These are phyloP conservation scores for Calamus simplicifolius DNA, from an alignment of 176 grass and related monocot species.

Conservation along the genomic window DNA sequence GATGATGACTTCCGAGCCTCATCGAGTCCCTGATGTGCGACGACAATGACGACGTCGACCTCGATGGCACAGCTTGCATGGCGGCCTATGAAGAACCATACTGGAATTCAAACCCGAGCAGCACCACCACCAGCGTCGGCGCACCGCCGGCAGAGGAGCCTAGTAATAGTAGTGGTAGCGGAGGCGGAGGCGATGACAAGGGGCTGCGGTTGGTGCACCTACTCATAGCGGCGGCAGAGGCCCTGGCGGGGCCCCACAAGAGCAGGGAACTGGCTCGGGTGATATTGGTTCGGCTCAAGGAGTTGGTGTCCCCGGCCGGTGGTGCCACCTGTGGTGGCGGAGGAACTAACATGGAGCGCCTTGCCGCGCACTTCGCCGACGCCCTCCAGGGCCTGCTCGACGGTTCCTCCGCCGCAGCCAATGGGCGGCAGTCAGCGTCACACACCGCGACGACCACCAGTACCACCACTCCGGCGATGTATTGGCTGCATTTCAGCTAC, in stretches of 20 bases:
- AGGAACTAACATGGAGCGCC: conserved; percentile 63
- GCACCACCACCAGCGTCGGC: conserved; percentile 39
- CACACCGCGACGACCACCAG: conserved; percentile 6
- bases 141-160: conserved; percentile 25
- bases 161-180: too few species aligned
- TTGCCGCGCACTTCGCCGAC: conserved; percentile 57
- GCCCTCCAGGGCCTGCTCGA: conserved; percentile 53
- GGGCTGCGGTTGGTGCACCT: conserved; percentile 51
- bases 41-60: conserved; percentile 15
- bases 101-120: conserved; percentile 29
- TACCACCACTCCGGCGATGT: conserved; percentile 25
- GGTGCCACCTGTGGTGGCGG: conserved; percentile 2
- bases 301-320: conserved; percentile 39
- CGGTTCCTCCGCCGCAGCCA: conserved; percentile 16
- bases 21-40: conserved; percentile 58
- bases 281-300: conserved; percentile 97
- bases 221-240: conserved; percentile 59
- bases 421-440: not conserved
- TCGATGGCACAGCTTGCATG: not conserved
- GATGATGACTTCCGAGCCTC: conserved; percentile 42
- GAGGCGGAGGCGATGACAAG: conserved; percentile 26
- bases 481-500: conserved; percentile 62
- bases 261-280: conserved; percentile 66
- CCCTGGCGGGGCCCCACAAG: conserved; percentile 51
- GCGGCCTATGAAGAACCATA: conserved; percentile 11